Evolutionary conservation across 768 basidiomycete genomes (phyloP).

Genomic region (Lyophyllum decastes): DNA sequence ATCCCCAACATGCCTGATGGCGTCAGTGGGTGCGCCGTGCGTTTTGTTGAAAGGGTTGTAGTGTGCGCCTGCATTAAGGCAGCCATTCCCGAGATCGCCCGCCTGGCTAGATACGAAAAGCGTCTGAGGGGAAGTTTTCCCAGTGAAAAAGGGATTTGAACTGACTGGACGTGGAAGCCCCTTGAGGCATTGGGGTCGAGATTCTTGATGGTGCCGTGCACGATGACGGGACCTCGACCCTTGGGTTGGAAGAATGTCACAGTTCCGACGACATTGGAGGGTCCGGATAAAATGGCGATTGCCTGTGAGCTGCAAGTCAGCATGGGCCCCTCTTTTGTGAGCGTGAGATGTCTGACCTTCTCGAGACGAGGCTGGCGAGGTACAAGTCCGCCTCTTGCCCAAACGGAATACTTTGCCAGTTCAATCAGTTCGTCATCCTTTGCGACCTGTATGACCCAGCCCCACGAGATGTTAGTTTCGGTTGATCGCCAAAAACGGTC

Average conservation of each 20-base stretch:
- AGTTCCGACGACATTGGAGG: slow-evolving; percentile 60
- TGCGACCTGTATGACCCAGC: no score
- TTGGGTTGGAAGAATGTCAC: slow-evolving; percentile 64
- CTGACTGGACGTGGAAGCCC: slow-evolving; percentile 85
- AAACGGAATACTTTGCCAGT: slow-evolving; percentile 1
- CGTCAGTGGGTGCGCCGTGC: slow-evolving; percentile 65
- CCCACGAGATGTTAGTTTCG: no score
- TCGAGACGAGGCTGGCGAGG: slow-evolving; percentile 7
- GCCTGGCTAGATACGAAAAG: slow-evolving; percentile 27
- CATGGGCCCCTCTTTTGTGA: background rate
- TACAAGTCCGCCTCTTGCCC: background rate
- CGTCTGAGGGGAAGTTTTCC: background rate
- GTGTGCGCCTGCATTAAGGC: slow-evolving; percentile 69
- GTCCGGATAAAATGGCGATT: slow-evolving; percentile 60
- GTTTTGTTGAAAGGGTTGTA: slow-evolving; percentile 70
- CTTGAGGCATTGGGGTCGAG: slow-evolving; percentile 58
- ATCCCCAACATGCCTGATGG: slow-evolving; percentile 70
- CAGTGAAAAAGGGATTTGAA: slow-evolving; percentile 7
- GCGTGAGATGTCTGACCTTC: slow-evolving; percentile 16
- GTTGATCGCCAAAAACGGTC: no score
- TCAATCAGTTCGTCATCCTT: no score
- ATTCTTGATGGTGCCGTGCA: slow-evolving; percentile 63
- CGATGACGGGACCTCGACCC: slow-evolving; percentile 50
- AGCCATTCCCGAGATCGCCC: slow-evolving; percentile 70
- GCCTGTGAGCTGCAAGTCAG: slow-evolving; percentile 23